phyloP scores from a whole-genome alignment of 192 early-diverging fungal species.

The Gryganskiella cystojenkinii region DNA sequence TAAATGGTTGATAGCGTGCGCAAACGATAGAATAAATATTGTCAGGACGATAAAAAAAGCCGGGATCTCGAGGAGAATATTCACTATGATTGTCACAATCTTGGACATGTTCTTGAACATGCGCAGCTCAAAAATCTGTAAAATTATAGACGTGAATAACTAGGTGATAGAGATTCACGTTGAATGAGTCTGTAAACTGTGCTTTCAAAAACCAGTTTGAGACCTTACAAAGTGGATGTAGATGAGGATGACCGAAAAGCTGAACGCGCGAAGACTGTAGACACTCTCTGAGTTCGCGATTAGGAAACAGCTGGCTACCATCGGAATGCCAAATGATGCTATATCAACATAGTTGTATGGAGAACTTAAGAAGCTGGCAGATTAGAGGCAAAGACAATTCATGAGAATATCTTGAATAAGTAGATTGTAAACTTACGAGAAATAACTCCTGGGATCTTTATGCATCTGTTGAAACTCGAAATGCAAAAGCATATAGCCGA shows the following conservation, averaged over 20 bases:
- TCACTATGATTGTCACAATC: slow-evolving; percentile 8
- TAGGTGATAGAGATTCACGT: no score
- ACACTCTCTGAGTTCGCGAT: not conserved
- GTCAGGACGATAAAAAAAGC: slow-evolving; percentile 22
- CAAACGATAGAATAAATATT: slow-evolving; percentile 9
- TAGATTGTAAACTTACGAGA: not conserved
- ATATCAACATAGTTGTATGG: slow-evolving; percentile 15
- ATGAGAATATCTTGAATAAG: not conserved
- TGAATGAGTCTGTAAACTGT: no score
- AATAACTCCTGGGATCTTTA: not conserved
- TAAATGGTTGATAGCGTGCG: slow-evolving; percentile 12
- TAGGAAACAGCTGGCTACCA: slow-evolving; percentile 3
- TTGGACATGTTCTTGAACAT: slow-evolving; percentile 5
- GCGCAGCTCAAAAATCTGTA: slow-evolving; percentile 11
- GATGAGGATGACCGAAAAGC: slow-evolving; percentile 9
- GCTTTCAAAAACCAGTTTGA: no score
- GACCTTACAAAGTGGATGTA: slow-evolving; percentile 27
- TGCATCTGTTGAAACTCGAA: slow-evolving; percentile 18
- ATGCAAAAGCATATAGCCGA: slow-evolving; percentile 4
- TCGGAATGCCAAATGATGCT: slow-evolving; percentile 1
- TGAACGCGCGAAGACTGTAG: not conserved
- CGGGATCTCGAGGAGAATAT: slow-evolving; percentile 1
- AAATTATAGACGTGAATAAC: no score
- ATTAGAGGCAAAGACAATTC: no score
- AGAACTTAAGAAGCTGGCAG: not conserved